phyloP scores from a whole-genome alignment of 2,329 filamentous ascomycete species.

The Aspergillus tamarii region DNA sequence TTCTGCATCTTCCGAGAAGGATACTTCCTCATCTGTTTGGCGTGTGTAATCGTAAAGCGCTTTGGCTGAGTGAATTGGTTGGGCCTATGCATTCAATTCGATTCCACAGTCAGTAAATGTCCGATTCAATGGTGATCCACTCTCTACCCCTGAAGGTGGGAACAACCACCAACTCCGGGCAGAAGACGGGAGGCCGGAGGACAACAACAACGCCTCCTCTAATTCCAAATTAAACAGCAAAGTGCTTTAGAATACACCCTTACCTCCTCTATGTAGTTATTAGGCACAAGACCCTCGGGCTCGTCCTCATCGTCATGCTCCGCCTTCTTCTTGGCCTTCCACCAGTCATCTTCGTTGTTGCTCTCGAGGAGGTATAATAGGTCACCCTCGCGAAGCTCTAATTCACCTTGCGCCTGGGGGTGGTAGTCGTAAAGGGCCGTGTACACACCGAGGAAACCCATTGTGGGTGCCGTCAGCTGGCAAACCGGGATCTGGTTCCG shows the following conservation, averaged over 20 bases:
- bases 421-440: conserved; percentile 90
- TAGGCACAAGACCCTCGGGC: conserved; percentile 85
- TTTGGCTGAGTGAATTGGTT: conserved; percentile 71
- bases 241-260: conserved; percentile 34
- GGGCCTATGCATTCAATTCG: conserved; percentile 55
- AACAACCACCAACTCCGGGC: not conserved
- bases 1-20: conserved; percentile 84
- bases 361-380: conserved; percentile 87
- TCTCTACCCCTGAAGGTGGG: conserved; percentile 22
- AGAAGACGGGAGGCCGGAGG: not conserved
- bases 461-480: conserved; percentile 43
- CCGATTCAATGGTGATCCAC: not conserved
- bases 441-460: conserved; percentile 93
- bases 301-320: conserved; percentile 84
- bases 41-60: conserved; percentile 98
- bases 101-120: conserved; percentile 4
- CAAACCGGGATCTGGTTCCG: conserved; percentile 12
- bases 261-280: conserved; percentile 95
- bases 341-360: conserved; percentile 80
- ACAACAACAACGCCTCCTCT: not conserved
- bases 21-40: conserved; percentile 97
- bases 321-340: conserved; percentile 93
- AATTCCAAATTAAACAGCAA: not conserved
- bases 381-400: conserved; percentile 83
- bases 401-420: conserved; percentile 83